A percentile compares a stretch with the other conserved stretches of the same genome.
Conservation (phyloP, 2,329 filamentous ascomycete species). For the Cytospora paraplurivora region DNA sequence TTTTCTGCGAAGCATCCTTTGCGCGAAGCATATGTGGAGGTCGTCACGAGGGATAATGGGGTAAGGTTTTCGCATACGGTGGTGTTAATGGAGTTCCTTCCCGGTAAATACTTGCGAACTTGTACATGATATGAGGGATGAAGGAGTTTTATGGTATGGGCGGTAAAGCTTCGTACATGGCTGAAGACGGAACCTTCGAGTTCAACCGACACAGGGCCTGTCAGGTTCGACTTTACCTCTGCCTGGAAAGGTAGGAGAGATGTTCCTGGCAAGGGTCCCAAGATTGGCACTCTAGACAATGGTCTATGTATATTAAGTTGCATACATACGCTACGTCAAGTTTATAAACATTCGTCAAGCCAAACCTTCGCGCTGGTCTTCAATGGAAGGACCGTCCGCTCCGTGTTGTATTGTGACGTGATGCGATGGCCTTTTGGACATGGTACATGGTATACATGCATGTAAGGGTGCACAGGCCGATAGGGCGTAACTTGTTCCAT, state of each 20-base stretch:
- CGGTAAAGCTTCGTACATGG: not conserved
- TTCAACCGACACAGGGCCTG: not conserved
- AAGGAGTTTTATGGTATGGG: not conserved
- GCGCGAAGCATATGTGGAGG: constrained; percentile 11
- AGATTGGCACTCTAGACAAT: constrained; percentile 3
- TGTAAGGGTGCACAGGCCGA: too few relatives aligned
- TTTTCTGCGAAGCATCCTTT: constrained; percentile 8
- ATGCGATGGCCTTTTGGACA: not conserved
- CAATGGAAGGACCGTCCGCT: not conserved
- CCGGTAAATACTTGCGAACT: constrained; percentile 13
- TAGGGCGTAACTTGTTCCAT: not conserved
- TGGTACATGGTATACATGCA: not conserved
- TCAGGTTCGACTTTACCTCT: not conserved
- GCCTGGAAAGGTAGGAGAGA: not conserved
- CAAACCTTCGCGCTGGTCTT: not conserved
- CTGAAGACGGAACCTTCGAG: not conserved
- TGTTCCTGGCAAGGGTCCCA: constrained; percentile 5
- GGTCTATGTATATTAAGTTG: constrained; percentile 22
- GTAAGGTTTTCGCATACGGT: not conserved
- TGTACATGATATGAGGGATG: constrained; percentile 11
- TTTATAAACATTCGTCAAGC: constrained; percentile 25
- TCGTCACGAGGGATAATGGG: constrained; percentile 2
- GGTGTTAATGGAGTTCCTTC: constrained; percentile 20
- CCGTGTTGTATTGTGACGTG: not conserved
- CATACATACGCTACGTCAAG: constrained; percentile 23